Evolutionary conservation across 208 protist genomes (phyloP).

Genomic region (Herpetomonas samuelpessoai): DNA sequence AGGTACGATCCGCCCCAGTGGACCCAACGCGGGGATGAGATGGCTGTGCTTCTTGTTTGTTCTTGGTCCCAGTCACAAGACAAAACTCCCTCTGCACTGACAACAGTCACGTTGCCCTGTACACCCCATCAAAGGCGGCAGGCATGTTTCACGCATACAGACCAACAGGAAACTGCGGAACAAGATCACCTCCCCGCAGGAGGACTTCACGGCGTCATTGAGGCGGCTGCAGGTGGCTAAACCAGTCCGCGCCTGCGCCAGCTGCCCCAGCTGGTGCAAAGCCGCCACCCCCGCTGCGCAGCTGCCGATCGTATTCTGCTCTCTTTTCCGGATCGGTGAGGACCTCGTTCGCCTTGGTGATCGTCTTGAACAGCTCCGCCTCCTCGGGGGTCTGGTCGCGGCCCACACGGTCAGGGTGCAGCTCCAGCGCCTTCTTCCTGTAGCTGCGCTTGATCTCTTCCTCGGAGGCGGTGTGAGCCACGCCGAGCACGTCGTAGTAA

Average conservation of each 20-base stretch:
- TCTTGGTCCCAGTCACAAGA: too few species aligned
- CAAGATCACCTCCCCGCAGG: too few species aligned
- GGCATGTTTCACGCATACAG: too few species aligned
- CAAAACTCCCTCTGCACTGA: too few species aligned
- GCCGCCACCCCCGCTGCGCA: constrained; percentile 11
- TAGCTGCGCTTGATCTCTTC: constrained; percentile 77
- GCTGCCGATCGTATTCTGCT: constrained; percentile 59
- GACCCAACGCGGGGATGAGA: too few species aligned
- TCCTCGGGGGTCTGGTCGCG: constrained; percentile 69
- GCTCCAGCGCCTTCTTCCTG: constrained; percentile 82
- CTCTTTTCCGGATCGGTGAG: constrained; percentile 59
- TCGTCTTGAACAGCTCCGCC: constrained; percentile 84
- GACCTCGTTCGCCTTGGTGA: constrained; percentile 88
- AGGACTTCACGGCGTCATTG: too few species aligned
- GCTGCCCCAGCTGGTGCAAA: constrained; percentile 1
- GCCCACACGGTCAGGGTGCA: constrained; percentile 82
- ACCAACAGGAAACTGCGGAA: too few species aligned
- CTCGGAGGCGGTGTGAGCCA: constrained; percentile 54
- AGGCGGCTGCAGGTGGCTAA: constrained; percentile 36
- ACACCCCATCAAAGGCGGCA: too few species aligned
- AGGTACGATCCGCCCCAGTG: too few species aligned
- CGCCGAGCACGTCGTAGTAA: constrained; percentile 89
- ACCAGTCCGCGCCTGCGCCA: constrained; percentile 28
- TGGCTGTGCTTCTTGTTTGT: too few species aligned
- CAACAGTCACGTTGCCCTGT: too few species aligned